phyloP scores from a whole-genome alignment of 208 protist genomes.

The Angomonas deanei region DNA sequence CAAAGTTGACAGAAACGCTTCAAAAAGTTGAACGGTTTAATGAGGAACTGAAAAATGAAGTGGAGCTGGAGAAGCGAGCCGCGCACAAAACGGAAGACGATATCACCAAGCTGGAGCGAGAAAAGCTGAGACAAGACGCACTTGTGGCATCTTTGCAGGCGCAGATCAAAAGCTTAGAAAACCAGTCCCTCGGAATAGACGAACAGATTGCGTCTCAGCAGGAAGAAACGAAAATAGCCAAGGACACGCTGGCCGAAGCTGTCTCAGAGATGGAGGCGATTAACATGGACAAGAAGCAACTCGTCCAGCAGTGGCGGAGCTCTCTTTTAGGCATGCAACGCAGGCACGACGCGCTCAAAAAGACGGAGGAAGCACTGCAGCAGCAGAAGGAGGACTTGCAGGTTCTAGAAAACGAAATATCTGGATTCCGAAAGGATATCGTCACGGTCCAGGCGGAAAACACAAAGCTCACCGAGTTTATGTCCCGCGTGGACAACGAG shows the following conservation, averaged over 20 bases:
- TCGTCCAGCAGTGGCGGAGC: conserved; percentile 93
- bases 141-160: conserved; percentile 87
- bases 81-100: conserved; percentile 95
- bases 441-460: conserved; percentile 79
- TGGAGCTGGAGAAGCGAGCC: conserved; percentile 90
- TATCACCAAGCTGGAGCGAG: conserved; percentile 89
- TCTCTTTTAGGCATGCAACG: conserved; percentile 92
- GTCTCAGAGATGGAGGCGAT: conserved; percentile 93
- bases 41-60: conserved; percentile 90
- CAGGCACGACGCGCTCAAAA: conserved; percentile 90
- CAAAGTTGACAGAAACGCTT: conserved; percentile 88
- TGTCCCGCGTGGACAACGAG: conserved; percentile 91
- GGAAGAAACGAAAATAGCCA: conserved; percentile 84
- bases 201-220: conserved; percentile 86
- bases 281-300: conserved; percentile 93
- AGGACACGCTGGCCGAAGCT: conserved; percentile 89
- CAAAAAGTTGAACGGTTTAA: conserved; percentile 93
- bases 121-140: conserved; percentile 91
- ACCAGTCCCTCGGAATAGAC: conserved; percentile 73
- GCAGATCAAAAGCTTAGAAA: conserved; percentile 76
- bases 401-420: conserved; percentile 91
- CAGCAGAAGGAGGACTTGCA: conserved; percentile 89
- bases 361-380: conserved; percentile 89
- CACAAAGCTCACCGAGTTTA: conserved; percentile 83
- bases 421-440: conserved; percentile 84